Evolutionary conservation across 2,329 filamentous ascomycete genomes (phyloP), one percentile per base, ranked within the genome.

Genomic region (Arthrobotrys iridis): DNA sequence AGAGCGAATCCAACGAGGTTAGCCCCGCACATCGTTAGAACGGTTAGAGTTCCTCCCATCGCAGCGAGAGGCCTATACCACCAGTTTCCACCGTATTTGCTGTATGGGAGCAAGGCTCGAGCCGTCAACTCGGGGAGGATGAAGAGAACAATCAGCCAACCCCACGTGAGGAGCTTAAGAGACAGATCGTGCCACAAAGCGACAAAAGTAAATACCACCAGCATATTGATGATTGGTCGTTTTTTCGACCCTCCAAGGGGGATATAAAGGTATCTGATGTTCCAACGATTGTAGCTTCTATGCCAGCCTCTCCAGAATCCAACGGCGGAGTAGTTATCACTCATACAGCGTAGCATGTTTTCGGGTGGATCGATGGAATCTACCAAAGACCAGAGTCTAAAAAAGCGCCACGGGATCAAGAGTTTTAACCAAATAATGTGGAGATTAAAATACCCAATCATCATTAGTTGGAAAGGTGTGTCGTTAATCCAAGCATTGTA

Each of bases 391-490:
- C 95, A 99, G n/a, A 99, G 88, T 3, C 96, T 91, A 87, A 98
- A 98, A 82, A 98, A 90, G n/a, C 95, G 91, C 93, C 94, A 99
- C 0, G 95, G 95, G 5, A 99, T 88, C 3, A 99, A 88, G 0
- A 99, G 88, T 82, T 99, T 99, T 50, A 99, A 87, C 96, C 96
- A 99, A 82, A 99, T 96, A 81, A 97, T 89, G 83, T 97, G 92
- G 10, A 99, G 89, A 82, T 97, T 97, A 85, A 98, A 96, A 84
- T 91, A 97, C 37, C 93, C 95, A 10, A 99, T 87, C 84, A 99
- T 89, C 80, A 89, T 91, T 45, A 99, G 88, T 81, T 99, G 93
- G 46, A 91, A 90, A 0, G 95, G 90, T 0, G 93, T 91, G 84
- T 97, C 98, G 22, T 89, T 84, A 26, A 85, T 85, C 95, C 95